These are phyloP conservation scores for Populus deltoides DNA, from an alignment of 345 rosid genomes.

Conservation along the genomic window DNA sequence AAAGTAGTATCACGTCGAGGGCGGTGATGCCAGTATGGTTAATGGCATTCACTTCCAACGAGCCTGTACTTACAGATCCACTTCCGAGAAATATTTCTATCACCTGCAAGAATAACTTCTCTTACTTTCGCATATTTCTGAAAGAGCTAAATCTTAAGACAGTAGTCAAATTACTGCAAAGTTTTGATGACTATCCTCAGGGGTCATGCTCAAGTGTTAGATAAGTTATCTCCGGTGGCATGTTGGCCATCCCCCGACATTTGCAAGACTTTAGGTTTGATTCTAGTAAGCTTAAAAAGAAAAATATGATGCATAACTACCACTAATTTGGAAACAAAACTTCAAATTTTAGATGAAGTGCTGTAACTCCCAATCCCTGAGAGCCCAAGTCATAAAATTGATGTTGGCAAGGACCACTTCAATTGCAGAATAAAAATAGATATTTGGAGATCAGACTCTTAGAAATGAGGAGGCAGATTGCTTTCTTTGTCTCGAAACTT, in stretches of 20 bases:
- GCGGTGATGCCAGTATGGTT: slow-evolving; percentile 15
- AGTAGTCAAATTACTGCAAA: neutral
- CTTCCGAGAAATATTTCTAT: slow-evolving; percentile 4
- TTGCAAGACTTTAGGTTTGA: neutral
- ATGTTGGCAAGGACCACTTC: neutral
- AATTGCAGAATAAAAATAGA: neutral
- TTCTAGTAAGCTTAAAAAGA: neutral
- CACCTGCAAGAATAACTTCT: slow-evolving; percentile 6
- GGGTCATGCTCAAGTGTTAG: neutral
- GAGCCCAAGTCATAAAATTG: neutral
- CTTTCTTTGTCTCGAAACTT: neutral
- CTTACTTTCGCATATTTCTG: neutral
- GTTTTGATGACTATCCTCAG: neutral
- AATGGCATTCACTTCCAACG: slow-evolving; percentile 14
- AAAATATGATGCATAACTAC: neutral
- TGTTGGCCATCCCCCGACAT: neutral
- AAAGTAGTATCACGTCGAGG: slow-evolving; percentile 8
- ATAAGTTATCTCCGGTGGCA: neutral
- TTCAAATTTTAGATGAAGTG: neutral
- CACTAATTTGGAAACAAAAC: neutral
- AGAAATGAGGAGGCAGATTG: neutral
- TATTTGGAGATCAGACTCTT: neutral
- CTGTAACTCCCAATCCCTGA: neutral
- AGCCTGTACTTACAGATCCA: neutral
- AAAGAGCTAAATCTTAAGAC: neutral